Evolutionary conservation across 768 basidiomycete species (phyloP).

Genomic region (Termitomyces sp.): DNA sequence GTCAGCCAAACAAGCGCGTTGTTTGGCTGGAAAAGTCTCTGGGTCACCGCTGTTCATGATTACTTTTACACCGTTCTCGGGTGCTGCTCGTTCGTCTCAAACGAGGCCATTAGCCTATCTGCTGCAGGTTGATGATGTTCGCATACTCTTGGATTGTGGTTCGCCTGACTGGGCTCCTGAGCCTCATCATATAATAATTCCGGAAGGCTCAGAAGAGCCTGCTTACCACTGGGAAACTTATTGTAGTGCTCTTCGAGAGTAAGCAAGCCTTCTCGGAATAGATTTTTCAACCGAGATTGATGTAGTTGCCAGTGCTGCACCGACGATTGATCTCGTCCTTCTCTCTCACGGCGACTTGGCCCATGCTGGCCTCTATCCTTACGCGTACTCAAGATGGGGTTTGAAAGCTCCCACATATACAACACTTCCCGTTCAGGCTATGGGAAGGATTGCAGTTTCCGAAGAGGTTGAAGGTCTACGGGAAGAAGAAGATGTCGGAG

Average conservation of each 20-base stretch:
- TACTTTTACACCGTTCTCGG: slow-evolving; percentile 89
- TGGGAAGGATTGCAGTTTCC: slow-evolving; percentile 85
- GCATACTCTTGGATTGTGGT: slow-evolving; percentile 92
- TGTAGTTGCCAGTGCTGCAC: slow-evolving; percentile 50
- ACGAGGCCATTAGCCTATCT: slow-evolving; percentile 75
- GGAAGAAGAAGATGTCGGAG: slow-evolving; percentile 67
- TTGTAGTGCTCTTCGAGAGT: slow-evolving; percentile 65
- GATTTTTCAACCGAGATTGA: neutral
- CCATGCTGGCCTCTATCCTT: slow-evolving; percentile 90
- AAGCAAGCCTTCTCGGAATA: slow-evolving; percentile 21
- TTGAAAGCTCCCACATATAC: slow-evolving; percentile 90
- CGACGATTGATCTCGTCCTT: slow-evolving; percentile 83
- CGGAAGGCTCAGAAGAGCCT: slow-evolving; percentile 23
- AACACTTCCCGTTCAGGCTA: slow-evolving; percentile 92
- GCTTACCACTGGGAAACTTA: slow-evolving; percentile 56
- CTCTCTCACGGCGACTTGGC: slow-evolving; percentile 90
- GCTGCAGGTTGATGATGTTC: slow-evolving; percentile 90
- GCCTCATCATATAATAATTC: slow-evolving; percentile 26
- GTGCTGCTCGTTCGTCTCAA: slow-evolving; percentile 64
- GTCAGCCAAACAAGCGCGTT: slow-evolving; percentile 13
- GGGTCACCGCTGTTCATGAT: slow-evolving; percentile 54
- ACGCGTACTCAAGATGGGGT: slow-evolving; percentile 83
- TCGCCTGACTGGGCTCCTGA: slow-evolving; percentile 84
- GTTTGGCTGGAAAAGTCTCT: neutral
- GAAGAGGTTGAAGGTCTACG: slow-evolving; percentile 84